A percentile compares a stretch with the other conserved stretches of the same genome.
Conservation (phyloP, 257 asterid genomes). For the Solanum virginianum region DNA sequence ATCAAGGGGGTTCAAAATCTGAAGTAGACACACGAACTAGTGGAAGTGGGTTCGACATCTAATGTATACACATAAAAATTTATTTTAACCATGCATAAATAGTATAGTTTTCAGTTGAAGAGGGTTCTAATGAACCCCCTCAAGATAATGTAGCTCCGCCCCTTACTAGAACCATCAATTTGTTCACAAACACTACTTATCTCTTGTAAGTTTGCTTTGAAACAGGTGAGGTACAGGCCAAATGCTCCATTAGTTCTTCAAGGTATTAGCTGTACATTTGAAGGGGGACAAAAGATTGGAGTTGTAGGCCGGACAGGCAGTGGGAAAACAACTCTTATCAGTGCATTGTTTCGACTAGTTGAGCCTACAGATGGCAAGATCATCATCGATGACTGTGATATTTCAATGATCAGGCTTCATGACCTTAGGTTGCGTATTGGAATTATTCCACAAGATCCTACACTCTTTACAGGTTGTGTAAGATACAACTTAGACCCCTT, state of each 20-base stretch:
- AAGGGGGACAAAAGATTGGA: constrained; percentile 3
- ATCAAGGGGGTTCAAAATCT: no score
- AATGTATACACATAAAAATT: no score
- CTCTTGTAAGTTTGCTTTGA: not conserved
- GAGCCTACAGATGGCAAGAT: not conserved
- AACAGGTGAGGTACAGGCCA: not conserved
- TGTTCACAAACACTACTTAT: not conserved
- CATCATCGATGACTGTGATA: not conserved
- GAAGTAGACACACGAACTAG: no score
- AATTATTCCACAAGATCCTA: constrained; percentile 1
- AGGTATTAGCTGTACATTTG: not conserved
- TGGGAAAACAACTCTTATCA: constrained; percentile 3
- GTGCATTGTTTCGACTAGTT: not conserved
- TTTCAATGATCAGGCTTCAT: not conserved
- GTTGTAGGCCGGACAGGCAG: constrained; percentile 12
- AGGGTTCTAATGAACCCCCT: no score
- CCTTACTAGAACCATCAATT: not conserved
- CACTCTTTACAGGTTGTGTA: not conserved
- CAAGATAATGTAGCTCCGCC: no score
- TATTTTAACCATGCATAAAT: no score
- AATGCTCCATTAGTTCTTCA: not conserved
- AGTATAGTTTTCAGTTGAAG: no score
- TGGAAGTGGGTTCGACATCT: no score
- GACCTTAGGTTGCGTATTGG: not conserved
- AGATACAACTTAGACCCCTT: not conserved